Evolutionary conservation across 2,329 filamentous ascomycete species (phyloP), one percentile per base, ranked within the genome.

Genomic region (Fusarium siculi): DNA sequence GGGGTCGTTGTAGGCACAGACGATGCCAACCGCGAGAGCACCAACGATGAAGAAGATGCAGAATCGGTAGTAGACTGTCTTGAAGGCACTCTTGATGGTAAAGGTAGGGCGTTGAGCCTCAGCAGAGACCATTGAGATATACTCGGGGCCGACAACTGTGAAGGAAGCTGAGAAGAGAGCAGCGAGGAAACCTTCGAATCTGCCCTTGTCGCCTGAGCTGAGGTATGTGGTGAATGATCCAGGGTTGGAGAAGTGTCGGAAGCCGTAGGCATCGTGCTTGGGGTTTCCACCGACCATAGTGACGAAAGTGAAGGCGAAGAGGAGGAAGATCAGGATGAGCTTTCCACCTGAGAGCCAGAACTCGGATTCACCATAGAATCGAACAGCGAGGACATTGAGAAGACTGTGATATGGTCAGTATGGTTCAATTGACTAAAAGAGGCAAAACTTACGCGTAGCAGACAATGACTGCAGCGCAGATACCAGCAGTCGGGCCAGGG

Each of bases 201-300:
- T 85, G 18, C 92, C 93, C 0, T 92, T 85, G 44, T 85, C 78
- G 2, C 91, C 92, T 0, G 83, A 82, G 54, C 88, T 86, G 63
- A 91, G 86, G 60, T 89, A 84, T 69, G 90, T 87, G 6, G 85
- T 86, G 63, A 80, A 79, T 1, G 77, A 43, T 2, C 89, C 90
- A 0, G 91, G 91, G 43, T 89, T 82, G 49, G 84, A 87, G 90
- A 92, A 94, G 79, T 92, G 92, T 50, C 86, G 81, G 78, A 93
- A 93, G 2, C 92, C 91, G 59, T 90, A 86, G 5, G 87, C 84
- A 25, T 88, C 84, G 4, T 85, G 84, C 5, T 87, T 85, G 0
- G 90, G 87, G 9, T 89, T 86, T 39, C 89, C 90, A 18, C 90
- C 90, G 1, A 89, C 83, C 77, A 90, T 88, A 67, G 91, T 88